These are phyloP conservation scores for Naganishia liquefaciens DNA, from an alignment of 1,284 basidiomycete species.

Conservation along the genomic window DNA sequence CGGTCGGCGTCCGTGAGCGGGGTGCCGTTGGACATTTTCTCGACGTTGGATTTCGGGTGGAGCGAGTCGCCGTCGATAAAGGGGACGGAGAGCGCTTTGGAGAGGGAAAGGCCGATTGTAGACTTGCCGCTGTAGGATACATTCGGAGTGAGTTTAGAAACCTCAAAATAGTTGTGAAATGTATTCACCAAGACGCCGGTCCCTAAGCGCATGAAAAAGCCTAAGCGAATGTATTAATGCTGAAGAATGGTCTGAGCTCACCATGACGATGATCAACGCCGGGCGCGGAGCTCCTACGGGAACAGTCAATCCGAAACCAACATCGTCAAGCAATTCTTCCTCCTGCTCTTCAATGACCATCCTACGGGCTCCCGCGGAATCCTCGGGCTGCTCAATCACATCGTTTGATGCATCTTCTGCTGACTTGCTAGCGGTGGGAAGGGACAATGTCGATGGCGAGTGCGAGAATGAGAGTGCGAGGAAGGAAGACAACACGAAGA, in stretches of 20 bases:
- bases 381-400: conserved; percentile 5
- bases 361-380: conserved; percentile 3
- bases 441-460: background rate
- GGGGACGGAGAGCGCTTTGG: conserved; percentile 64
- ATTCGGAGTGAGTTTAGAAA: background rate
- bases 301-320: conserved; percentile 43
- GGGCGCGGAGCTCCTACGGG: conserved; percentile 44
- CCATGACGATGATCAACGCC: conserved; percentile 54
- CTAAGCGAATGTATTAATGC: background rate
- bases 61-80: conserved; percentile 90
- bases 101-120: conserved; percentile 71
- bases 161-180: background rate
- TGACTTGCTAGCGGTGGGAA: background rate
- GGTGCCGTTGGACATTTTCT: conserved; percentile 80
- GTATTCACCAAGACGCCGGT: conserved; percentile 42
- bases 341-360: conserved; percentile 31
- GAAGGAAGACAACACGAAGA: conserved; percentile 20
- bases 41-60: conserved; percentile 77
- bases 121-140: conserved; percentile 71
- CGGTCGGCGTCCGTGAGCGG: conserved; percentile 81
- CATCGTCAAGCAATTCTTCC: conserved; percentile 40
- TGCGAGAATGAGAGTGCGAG: conserved; percentile 21
- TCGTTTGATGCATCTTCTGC: background rate
- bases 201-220: conserved; percentile 9
- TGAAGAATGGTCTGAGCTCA: conserved; percentile 33